Evolutionary conservation across 164 flowering plant species (phyloP).

Genomic region (Stephania cephalantha): DNA sequence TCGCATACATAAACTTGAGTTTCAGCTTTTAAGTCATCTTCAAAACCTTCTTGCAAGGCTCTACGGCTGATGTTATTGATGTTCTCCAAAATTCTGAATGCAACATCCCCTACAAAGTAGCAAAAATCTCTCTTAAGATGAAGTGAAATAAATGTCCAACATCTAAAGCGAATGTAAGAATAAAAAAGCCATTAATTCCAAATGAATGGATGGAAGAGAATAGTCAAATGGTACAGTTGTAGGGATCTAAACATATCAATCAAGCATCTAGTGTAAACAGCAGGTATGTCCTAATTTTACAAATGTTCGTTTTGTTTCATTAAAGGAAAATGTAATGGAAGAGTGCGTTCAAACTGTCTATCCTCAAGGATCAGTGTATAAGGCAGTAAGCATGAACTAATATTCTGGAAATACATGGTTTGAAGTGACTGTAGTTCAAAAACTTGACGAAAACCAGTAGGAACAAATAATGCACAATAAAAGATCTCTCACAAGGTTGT

Average conservation of each 20-base stretch:
- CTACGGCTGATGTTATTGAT: conserved; percentile 50
- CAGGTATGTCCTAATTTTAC: not conserved
- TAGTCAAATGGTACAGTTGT: not conserved
- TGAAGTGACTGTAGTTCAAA: not conserved
- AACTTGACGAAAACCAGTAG: not conserved
- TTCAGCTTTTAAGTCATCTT: conserved; percentile 52
- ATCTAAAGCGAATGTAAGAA: not conserved
- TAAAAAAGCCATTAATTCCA: not conserved
- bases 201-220: not conserved
- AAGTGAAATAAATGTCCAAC: not conserved
- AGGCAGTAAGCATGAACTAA: too few species aligned
- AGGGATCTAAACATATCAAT: not conserved
- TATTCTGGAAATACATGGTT: not conserved
- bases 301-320: not conserved
- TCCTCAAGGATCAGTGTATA: too few species aligned
- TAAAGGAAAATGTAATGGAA: too few species aligned
- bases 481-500: not conserved
- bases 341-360: too few species aligned
- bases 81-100: conserved; percentile 70
- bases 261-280: not conserved
- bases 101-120: conserved; percentile 76
- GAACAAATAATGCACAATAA: not conserved
- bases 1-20: conserved; percentile 85
- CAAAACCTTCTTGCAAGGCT: conserved; percentile 41
- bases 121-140: not conserved